Conservation (phyloP, 306 rosid species). For the Prunus davidiana region DNA sequence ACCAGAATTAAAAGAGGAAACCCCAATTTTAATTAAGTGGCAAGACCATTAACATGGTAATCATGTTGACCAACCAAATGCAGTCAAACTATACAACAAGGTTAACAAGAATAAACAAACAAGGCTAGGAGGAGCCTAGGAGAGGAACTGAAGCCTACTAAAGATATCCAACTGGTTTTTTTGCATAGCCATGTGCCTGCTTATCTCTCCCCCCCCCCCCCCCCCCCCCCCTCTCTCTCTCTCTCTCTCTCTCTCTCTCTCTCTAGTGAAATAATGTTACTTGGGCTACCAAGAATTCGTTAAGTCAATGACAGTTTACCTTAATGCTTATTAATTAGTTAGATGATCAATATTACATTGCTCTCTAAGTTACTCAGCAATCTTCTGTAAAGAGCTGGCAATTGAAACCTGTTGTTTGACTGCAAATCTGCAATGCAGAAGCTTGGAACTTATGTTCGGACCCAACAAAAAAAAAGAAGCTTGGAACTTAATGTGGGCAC, state of each 20-base stretch:
- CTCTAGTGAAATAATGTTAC: background rate
- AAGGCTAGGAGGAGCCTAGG: background rate
- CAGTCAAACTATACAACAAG: background rate
- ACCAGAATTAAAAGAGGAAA: background rate
- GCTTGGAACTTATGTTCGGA: background rate
- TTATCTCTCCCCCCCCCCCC: background rate
- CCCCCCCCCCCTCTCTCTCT: background rate
- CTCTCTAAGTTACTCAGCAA: background rate
- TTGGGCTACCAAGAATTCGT: background rate
- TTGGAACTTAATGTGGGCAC: too few species aligned
- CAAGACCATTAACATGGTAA: background rate
- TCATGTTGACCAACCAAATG: background rate
- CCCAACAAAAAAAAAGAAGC: too few species aligned
- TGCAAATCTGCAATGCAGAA: background rate
- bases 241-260: background rate
- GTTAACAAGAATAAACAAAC: background rate
- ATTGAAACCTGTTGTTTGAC: background rate
- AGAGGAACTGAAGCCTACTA: background rate
- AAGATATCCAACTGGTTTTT: background rate
- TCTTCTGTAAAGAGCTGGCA: background rate
- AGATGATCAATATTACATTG: background rate
- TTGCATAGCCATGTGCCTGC: slow-evolving; percentile 1
- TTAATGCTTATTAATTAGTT: background rate
- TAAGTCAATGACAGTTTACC: background rate
- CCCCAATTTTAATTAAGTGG: background rate